Evolutionary conservation across 352 stramenopile genomes (phyloP), one percentile per base, ranked within the genome.

Genomic region (Globisporangium iwayamae): DNA sequence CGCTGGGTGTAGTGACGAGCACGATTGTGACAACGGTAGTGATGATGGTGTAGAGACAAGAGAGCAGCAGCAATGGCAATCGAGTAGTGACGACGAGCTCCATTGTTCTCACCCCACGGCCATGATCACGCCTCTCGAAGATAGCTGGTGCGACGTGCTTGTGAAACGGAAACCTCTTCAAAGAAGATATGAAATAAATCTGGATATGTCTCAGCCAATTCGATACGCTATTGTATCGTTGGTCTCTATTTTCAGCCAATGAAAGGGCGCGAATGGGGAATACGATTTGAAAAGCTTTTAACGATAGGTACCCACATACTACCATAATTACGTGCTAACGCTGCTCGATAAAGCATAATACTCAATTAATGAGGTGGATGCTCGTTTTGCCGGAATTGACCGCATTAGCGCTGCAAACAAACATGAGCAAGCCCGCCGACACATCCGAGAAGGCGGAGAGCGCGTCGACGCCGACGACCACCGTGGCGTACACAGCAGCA

Each of bases 371-470:
- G 32, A 36, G 32, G 32, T 36, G 32, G 7, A 36, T 8, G 32
- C 32, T 2, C 25, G 25, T 36, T 36, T 36, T 36, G 32, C 32
- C 32, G 32, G 32, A 36, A 36, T 5, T 36, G 32, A 36, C 32
- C 32, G 32, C 32, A 36, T 36, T 36, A 28, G 25, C 25, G 16
- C 16, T 36, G 32, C 32, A 36, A 36, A 59, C 20, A 34, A 76
- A 25, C 32, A 69, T 84, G 73, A 81, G 52, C 56, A 84, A 84
- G 70, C 18, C 57, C 51, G 28, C 30, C 53, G 50, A 62, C 32
- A 56, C 39, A n/a, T 47, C 30, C n/a, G 58, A 55, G 22, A 59
- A 61, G 52, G 43, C 58, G n/a, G 46, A 41, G 34, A 60, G 32
- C 30, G 18, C 38, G n/a, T 61, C 55, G 22, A 57, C 45, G 38